Evolutionary conservation across 2,329 filamentous ascomycete species (phyloP), one percentile per base, ranked within the genome.

Genomic region (Aspergillus sp.): DNA sequence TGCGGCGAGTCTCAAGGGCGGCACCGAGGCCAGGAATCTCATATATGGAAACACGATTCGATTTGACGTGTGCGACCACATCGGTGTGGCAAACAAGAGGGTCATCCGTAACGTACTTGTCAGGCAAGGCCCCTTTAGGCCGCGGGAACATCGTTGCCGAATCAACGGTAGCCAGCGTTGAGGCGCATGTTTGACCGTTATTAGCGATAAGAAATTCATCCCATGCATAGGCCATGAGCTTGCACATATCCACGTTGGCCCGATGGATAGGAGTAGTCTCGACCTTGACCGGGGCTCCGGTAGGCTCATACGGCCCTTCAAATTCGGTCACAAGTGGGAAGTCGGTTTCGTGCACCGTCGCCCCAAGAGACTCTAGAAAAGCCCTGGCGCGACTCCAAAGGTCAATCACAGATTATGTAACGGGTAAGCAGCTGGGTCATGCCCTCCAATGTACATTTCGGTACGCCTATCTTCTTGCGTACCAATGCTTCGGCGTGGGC

Each of bases 211-310:
- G 71, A 55, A 85, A 85, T 49, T 81, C 78, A 57, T 84, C 78
- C 82, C 83, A 85, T 0, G 78, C 77, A 62, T 80, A 78, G 1
- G 82, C 80, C 2, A 84, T 79, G 1, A 84, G 24, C 71, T n/a
- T 77, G 70, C 24, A 20, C 80, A 75, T 57, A 81, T 75, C 63
- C 84, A 82, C 26, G 77, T 75, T 52, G 67, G 24, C 24, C 24
- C 24, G 24, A 24, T 24, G 24, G 24, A 24, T 24, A 24, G 24
- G 24, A 24, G 3, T 24, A 24, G 24, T 24, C 24, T 24, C 24
- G 4, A 24, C 24, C 24, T 24, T 4, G 24, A 4, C 4, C 1
- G 24, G 24, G 24, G 24, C 4, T 24, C 24, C 24, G 24, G 5
- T 24, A 24, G 24, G 24, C 24, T 24, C 24, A 24, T 24, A 24